Conservation (phyloP, 2,329 filamentous ascomycete genomes). For the Talaromyces albobiverticillius region DNA sequence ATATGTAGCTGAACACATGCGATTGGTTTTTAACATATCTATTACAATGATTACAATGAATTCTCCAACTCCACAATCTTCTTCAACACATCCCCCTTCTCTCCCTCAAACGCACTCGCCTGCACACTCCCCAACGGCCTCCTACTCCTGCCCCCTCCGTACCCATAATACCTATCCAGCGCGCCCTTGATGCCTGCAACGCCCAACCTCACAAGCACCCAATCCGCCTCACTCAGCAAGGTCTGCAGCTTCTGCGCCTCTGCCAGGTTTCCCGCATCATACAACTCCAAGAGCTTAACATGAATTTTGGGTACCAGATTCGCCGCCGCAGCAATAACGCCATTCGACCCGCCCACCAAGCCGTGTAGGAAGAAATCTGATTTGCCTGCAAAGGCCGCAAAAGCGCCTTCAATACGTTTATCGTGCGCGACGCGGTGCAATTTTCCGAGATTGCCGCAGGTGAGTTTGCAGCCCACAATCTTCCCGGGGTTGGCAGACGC, state of each 20-base stretch:
- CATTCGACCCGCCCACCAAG: slow-evolving; percentile 68
- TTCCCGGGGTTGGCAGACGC: slow-evolving; percentile 49
- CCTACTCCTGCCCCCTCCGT: slow-evolving; percentile 46
- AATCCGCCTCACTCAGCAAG: slow-evolving; percentile 68
- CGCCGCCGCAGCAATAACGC: slow-evolving; percentile 76
- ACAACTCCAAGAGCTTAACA: slow-evolving; percentile 71
- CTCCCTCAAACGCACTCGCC: not conserved
- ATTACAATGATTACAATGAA: not conserved
- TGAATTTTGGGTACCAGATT: slow-evolving; percentile 79
- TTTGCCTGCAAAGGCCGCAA: slow-evolving; percentile 80
- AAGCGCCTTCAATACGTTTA: slow-evolving; percentile 43
- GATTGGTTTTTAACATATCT: not conserved
- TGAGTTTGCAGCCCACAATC: slow-evolving; percentile 58
- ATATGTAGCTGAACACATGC: too few species aligned
- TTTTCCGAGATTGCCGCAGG: slow-evolving; percentile 50
- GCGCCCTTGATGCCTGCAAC: slow-evolving; percentile 76
- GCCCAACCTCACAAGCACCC: slow-evolving; percentile 72
- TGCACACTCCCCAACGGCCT: slow-evolving; percentile 1
- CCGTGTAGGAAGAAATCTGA: slow-evolving; percentile 79
- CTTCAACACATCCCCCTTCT: not conserved
- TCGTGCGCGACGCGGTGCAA: slow-evolving; percentile 27
- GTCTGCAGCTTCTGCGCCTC: slow-evolving; percentile 71
- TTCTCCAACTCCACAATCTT: not conserved
- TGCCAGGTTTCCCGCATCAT: slow-evolving; percentile 64
- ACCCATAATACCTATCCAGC: slow-evolving; percentile 74